These are phyloP conservation scores for Flueggea neowawraea DNA, from an alignment of 441 rosid species.

Conservation along the genomic window DNA sequence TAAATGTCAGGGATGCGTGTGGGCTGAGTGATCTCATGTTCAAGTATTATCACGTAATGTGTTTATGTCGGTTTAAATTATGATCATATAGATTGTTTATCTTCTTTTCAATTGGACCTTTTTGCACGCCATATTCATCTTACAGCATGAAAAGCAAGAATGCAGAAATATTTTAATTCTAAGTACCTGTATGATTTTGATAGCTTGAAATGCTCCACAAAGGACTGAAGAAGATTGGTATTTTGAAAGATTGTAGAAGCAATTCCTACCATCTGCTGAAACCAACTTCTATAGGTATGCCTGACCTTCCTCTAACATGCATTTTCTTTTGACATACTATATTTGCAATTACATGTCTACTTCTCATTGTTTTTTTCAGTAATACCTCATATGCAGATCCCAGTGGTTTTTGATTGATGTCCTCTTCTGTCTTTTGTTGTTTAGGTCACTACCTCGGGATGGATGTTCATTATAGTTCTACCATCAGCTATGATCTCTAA, in stretches of 20 bases:
- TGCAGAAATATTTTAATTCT: constrained; percentile 15
- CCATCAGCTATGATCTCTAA: constrained; percentile 63
- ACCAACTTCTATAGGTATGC: constrained; percentile 92
- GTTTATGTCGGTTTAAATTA: too few relatives aligned
- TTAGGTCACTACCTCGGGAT: constrained; percentile 97
- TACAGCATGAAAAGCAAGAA: neutral
- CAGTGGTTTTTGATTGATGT: constrained; percentile 1
- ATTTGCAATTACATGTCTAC: neutral
- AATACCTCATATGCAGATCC: neutral
- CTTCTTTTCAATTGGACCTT: neutral
- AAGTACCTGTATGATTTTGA: constrained; percentile 18
- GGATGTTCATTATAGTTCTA: constrained; percentile 96
- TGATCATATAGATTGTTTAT: neutral
- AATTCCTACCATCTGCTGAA: constrained; percentile 62
- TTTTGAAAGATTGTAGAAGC: constrained; percentile 47
- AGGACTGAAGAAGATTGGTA: constrained; percentile 80
- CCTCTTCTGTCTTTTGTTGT: constrained; percentile 11
- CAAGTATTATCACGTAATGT: too few relatives aligned
- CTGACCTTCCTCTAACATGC: constrained; percentile 6
- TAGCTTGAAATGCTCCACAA: constrained; percentile 69
- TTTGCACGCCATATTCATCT: neutral
- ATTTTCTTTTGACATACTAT: neutral
- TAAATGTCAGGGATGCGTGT: neutral
- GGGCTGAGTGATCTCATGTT: too few relatives aligned
- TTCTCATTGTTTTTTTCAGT: neutral